These are phyloP conservation scores for Trifolium pratense DNA, from an alignment of 306 rosid genomes.

Conservation along the genomic window DNA sequence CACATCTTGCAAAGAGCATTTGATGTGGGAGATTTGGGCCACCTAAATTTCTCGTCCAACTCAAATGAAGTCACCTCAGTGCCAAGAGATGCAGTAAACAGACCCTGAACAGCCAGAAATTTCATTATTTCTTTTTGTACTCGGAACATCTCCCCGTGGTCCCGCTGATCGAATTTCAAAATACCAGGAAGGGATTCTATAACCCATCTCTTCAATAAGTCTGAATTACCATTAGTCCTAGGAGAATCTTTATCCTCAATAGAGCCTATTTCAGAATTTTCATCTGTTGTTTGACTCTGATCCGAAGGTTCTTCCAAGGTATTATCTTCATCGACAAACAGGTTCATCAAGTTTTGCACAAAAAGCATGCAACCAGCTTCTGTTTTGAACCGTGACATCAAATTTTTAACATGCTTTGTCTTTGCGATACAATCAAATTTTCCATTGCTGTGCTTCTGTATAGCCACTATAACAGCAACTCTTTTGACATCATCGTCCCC, in stretches of 20 bases:
- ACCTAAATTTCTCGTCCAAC: slow-evolving; percentile 82
- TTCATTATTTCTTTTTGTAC: slow-evolving; percentile 84
- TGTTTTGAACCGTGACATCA: slow-evolving; percentile 80
- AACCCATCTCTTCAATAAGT: slow-evolving; percentile 85
- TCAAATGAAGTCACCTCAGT: slow-evolving; percentile 92
- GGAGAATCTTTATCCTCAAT: slow-evolving; percentile 78
- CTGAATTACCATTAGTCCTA: slow-evolving; percentile 68
- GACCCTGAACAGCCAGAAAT: slow-evolving; percentile 92
- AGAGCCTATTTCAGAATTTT: slow-evolving; percentile 89
- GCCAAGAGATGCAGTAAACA: slow-evolving; percentile 92
- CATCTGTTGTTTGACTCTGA: slow-evolving; percentile 98
- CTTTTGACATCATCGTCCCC: slow-evolving; percentile 79
- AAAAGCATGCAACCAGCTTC: slow-evolving; percentile 88
- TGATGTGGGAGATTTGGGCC: slow-evolving; percentile 91
- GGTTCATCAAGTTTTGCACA: slow-evolving; percentile 73
- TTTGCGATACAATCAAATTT: slow-evolving; percentile 73
- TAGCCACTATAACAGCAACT: slow-evolving; percentile 81
- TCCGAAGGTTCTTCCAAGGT: slow-evolving; percentile 91
- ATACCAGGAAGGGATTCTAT: slow-evolving; percentile 83
- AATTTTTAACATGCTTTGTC: slow-evolving; percentile 75
- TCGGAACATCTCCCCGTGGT: slow-evolving; percentile 63
- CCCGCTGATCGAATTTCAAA: slow-evolving; percentile 75
- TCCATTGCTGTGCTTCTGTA: slow-evolving; percentile 93
- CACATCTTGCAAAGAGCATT: slow-evolving; percentile 87
- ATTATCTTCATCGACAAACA: slow-evolving; percentile 86